Base-by-base conservation (phyloP, 1,284 basidiomycete genomes). In the Lentinula novae-zelandiae region DNA sequence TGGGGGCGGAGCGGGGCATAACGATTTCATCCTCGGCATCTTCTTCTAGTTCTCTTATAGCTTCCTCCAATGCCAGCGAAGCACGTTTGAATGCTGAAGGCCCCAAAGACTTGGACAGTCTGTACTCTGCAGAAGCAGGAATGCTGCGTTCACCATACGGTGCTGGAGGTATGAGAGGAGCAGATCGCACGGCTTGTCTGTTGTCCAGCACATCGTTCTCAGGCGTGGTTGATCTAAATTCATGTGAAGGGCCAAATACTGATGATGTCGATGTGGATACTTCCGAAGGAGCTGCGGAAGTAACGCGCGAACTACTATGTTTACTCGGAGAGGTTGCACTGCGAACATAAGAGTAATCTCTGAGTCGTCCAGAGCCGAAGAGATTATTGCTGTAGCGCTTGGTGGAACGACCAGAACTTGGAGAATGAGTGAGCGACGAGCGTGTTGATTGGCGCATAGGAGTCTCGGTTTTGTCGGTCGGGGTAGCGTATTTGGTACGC, bases 311-410 rank as follows among this genome's bases (percentile, higher is more conserved):
- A 10, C 40, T 46, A 15, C 49, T 13, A 34, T 51, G 52, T 44
- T 38, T 60, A 46, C 52, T 49, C 52, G 80, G 76, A 9, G 78
- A 77, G 12, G 77, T 69, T 40, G 81, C 77, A 66, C 78, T 81
- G 62, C 86, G 84, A 65, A 89, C 72, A 71, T 91, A 89, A 7
- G 78, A 78, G 68, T 90, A 84, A 70, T 93, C 90, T 59, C 86
- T 80, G 66, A 90, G 79, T 62, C 85, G 81, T 34, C 86, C 85
- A n/a, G 89, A 90, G 49, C 88, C 87, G 66, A 92, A 92, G 57
- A 93, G 75, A 68, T 92, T 92, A 71, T 92, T 92, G 76, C 89
- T 92, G 71, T 89, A 88, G 55, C 90, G 82, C 73, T 88, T 87
- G 62, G 76, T 75, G 42, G 82, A 80, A 61, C 78, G 66, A 65